These are phyloP conservation scores for Aspergillus sp. DNA, from an alignment of 2,329 filamentous ascomycete species.

Conservation along the genomic window DNA sequence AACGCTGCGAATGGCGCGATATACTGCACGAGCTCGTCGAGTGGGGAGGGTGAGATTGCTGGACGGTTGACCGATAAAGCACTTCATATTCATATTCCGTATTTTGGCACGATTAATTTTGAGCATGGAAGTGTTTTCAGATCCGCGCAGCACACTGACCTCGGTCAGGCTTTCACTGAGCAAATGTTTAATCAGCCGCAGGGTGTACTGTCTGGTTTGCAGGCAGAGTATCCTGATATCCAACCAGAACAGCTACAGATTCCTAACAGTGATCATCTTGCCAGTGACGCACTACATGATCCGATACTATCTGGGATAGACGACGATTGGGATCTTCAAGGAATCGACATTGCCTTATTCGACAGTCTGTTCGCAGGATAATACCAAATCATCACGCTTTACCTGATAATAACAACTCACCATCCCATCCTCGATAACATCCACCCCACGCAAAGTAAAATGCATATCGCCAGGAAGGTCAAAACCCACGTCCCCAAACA, in stretches of 20 bases:
- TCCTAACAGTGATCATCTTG: too few species aligned
- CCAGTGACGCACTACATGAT: neutral
- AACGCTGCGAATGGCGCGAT: slow-evolving; percentile 28
- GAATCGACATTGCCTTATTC: slow-evolving; percentile 8
- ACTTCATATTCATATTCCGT: slow-evolving; percentile 5
- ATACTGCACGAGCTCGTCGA: slow-evolving; percentile 4
- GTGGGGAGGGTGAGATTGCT: neutral
- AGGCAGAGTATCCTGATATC: neutral
- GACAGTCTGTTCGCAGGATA: slow-evolving; percentile 3
- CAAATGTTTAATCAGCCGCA: too few species aligned
- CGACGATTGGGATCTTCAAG: slow-evolving; percentile 5
- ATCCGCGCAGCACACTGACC: neutral
- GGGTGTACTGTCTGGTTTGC: neutral
- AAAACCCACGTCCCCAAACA: neutral
- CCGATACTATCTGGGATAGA: neutral
- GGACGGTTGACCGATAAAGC: neutral
- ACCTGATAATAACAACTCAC: slow-evolving; percentile 5
- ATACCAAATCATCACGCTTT: neutral
- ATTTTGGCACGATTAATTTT: slow-evolving; percentile 10
- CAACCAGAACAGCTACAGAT: neutral
- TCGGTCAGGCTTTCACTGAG: neutral
- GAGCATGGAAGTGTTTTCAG: neutral
- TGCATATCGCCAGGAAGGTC: neutral
- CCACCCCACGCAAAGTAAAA: slow-evolving; percentile 3
- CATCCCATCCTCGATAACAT: slow-evolving; percentile 14